Evolutionary conservation across 352 stramenopile genomes (phyloP).

Genomic region (Globisporangium orthogonon): DNA sequence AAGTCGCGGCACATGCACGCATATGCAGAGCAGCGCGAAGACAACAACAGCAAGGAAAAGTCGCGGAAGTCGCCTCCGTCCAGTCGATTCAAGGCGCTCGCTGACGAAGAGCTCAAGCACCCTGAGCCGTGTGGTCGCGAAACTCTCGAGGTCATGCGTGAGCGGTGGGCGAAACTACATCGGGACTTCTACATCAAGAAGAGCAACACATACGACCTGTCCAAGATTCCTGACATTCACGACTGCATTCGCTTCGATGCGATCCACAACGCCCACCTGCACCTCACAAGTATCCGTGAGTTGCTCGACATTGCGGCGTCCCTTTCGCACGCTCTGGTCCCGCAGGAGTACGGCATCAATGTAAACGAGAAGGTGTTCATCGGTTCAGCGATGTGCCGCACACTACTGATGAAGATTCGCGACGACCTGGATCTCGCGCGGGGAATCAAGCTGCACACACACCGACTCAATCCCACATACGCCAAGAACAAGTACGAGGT

Average conservation of each 20-base stretch:
- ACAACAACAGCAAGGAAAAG: constrained; percentile 27
- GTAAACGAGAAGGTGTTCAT: constrained; percentile 85
- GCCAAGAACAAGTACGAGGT: constrained; percentile 73
- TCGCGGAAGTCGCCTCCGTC: constrained; percentile 4
- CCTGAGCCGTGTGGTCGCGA: constrained; percentile 79
- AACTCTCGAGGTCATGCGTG: constrained; percentile 83
- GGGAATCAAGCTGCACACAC: constrained; percentile 62
- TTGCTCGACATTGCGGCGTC: constrained; percentile 92
- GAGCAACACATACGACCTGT: constrained; percentile 92
- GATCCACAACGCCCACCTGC: constrained; percentile 96
- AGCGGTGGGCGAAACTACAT: constrained; percentile 92
- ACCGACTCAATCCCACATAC: constrained; percentile 80
- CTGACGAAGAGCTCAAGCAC: constrained; percentile 59
- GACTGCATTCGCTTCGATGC: constrained; percentile 98
- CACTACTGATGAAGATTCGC: constrained; percentile 85
- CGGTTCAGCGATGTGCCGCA: constrained; percentile 83
- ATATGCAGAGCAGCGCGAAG: constrained; percentile 32
- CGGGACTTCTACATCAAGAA: constrained; percentile 95
- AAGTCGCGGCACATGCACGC: constrained; percentile 49
- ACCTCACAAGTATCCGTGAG: constrained; percentile 90
- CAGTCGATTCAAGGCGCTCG: constrained; percentile 11
- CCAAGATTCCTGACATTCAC: constrained; percentile 97
- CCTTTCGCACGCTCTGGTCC: constrained; percentile 87
- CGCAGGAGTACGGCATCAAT: constrained; percentile 88
- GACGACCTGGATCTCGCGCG: constrained; percentile 81